Base-by-base conservation (phyloP, 2,329 filamentous ascomycete species). In the Pleoardoris graminearum region DNA sequence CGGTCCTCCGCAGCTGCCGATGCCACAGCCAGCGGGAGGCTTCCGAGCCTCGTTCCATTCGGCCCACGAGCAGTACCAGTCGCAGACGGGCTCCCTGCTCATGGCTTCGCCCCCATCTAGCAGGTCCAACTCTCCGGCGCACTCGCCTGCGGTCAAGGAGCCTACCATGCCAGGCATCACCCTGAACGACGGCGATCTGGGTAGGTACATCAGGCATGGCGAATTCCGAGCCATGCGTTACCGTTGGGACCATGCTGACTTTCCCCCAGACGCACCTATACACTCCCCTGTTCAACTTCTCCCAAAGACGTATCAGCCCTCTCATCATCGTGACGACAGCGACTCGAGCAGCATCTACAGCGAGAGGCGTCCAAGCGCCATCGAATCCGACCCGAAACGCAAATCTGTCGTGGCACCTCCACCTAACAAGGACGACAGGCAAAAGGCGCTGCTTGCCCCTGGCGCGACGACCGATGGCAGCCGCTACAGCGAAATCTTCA, bases 401-500 rank as follows among this genome's bases (percentile, higher is more conserved):
- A 62, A 59, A 16, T 70, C 66, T 2, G 41, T 56, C 3, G 16
- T 53, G 7, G 56, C 27, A 14, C 27, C 41, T 21, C 10, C 60
- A 3, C 41, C 44, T 8, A 45, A 49, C 33, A 58, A 61, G 32
- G 60, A 65, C 7, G 23, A 50, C 8, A 57, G 55, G 23, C 57
- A 52, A 30, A 53, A 57, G 35, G 58, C 56, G 17, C 46, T 64
- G 27, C 59, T 63, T 47, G 51, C 60, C 19, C 57, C 66, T 17
- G 38, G 48, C 11, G 54, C 55, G 5, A 36, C 55, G 5, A 39
- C 54, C 4, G 48, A 58, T 7, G 50, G 43, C 19, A 53, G 47
- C 2, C 65, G 68, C 16, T 59, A 74, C 41, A 73, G 70, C 58
- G 72, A 75, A n/a, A 72, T 75, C 57, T 74, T 71, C 62, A 71